Base-by-base conservation (phyloP, 1,284 basidiomycete genomes). In the Pseudozyma sp. region DNA sequence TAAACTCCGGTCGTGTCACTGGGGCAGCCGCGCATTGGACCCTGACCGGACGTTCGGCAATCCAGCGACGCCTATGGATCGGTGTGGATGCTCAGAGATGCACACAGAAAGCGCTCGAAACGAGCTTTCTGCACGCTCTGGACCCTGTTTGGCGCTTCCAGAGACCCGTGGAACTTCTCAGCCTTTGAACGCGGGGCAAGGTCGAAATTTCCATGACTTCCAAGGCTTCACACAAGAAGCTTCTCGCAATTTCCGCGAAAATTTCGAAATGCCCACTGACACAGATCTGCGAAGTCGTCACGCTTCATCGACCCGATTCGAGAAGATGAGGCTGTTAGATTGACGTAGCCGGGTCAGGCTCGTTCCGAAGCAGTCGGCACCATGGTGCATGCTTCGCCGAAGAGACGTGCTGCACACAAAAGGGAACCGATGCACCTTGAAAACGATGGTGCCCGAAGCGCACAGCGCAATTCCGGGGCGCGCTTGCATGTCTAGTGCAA, bases 1-100 rank as follows among this genome's bases (percentile, higher is more conserved):
- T 45, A 49, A 68, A 68, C 50, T 62, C 65, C 65, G 65, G 52
- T 54, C 35, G 50, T 50, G 65, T 56, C 46, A 58, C 14, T 37
- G 35, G 1, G 24, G 14, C 14, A 54, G 50, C 45, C 45, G 35
- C 40, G 45, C 51, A 50, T 57, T 63, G 60, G 60, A 68, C 66
- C 66, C 66, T 68, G 60, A 52, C 39, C 2, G 24, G 24, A 24
- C 24, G 24, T 58, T 51, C 51, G 55, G 55, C 37, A 46, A 48
- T 19, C 19, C 35, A 60, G 34, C 16, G 59, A 68, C 17, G 33
- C 19, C 39, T 31, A 31, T 17, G 19, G 66, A 66, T 43, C 35
- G 19, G 35, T 13, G 35, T 40, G 16, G 63, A 68, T 42, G 54
- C 58, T 47, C 48, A 46, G 31, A 31, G 64, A 65, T 50, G 51